Conservation (phyloP, 163 green algal species). For the Chlamydomonas reinhardtii region DNA sequence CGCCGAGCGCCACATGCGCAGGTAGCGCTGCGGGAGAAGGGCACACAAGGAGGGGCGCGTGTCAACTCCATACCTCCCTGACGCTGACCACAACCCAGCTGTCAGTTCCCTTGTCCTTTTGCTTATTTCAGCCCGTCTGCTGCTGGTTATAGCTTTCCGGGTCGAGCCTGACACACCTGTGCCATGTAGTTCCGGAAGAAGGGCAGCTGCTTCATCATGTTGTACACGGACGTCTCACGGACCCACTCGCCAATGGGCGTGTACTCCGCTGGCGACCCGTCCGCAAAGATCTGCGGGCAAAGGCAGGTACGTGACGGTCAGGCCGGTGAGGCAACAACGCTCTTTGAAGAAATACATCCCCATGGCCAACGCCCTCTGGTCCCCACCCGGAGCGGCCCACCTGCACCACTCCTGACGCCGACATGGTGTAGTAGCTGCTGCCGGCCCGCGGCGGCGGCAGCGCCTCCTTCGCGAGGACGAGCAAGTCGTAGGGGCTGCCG, state of each 20-base stretch:
- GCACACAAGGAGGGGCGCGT: background rate
- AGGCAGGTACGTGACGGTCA: background rate
- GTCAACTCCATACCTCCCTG: too few species aligned
- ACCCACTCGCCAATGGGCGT: slow-evolving; percentile 80
- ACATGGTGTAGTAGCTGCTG: slow-evolving; percentile 78
- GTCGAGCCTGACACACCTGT: too few species aligned
- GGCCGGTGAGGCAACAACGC: too few species aligned
- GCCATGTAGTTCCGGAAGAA: slow-evolving; percentile 65
- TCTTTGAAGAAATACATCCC: too few species aligned
- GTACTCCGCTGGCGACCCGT: slow-evolving; percentile 70
- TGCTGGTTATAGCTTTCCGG: too few species aligned
- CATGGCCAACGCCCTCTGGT: background rate
- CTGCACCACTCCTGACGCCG: slow-evolving; percentile 71
- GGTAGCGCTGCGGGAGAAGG: slow-evolving; percentile 29
- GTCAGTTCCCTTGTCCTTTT: too few species aligned
- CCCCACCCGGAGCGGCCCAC: background rate
- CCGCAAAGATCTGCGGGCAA: slow-evolving; percentile 56
- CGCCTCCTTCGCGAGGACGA: slow-evolving; percentile 63
- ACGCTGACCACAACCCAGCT: too few species aligned
- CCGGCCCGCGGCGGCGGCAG: slow-evolving; percentile 27
- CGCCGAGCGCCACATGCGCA: slow-evolving; percentile 63
- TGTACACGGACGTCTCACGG: slow-evolving; percentile 75
- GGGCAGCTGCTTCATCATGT: slow-evolving; percentile 73
- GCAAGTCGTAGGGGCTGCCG: slow-evolving; percentile 73
- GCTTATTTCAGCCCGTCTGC: too few species aligned